Conservation (phyloP, 371 early-diverging fungal species). For the Haplosporangium sp. region DNA sequence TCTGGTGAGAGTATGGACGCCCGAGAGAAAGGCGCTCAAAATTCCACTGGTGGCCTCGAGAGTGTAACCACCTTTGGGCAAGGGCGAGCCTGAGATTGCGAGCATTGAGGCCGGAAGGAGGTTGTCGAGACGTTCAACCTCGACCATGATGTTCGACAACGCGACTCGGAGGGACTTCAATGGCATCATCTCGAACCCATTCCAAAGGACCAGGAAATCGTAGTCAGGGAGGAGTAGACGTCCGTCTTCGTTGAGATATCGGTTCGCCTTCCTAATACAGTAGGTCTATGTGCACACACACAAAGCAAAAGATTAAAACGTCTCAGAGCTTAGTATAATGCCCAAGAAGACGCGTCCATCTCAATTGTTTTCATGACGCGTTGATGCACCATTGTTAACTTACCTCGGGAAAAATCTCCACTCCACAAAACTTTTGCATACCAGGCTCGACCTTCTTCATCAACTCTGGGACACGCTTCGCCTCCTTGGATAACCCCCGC, state of each 20-base stretch:
- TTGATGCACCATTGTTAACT: no score
- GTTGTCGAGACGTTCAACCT: slow-evolving; percentile 32
- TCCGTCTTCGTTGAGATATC: slow-evolving; percentile 35
- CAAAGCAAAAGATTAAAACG: not conserved
- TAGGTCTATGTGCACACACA: slow-evolving; percentile 20
- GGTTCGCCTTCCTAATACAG: slow-evolving; percentile 47
- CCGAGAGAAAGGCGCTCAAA: slow-evolving; percentile 14
- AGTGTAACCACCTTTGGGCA: slow-evolving; percentile 43
- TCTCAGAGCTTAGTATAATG: not conserved
- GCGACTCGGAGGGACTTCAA: slow-evolving; percentile 37
- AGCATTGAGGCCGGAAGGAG: slow-evolving; percentile 41
- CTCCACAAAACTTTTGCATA: slow-evolving; percentile 44
- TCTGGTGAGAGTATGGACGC: slow-evolving; percentile 31
- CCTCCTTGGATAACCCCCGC: slow-evolving; percentile 42
- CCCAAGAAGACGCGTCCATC: not conserved
- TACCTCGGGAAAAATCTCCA: slow-evolving; percentile 51
- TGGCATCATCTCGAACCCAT: slow-evolving; percentile 55
- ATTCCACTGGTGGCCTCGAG: slow-evolving; percentile 41
- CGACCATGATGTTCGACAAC: slow-evolving; percentile 37
- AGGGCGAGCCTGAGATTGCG: slow-evolving; percentile 32
- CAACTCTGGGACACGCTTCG: slow-evolving; percentile 25
- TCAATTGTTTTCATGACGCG: not conserved
- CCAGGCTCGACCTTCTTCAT: slow-evolving; percentile 50
- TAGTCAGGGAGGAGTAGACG: slow-evolving; percentile 42
- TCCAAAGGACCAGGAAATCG: slow-evolving; percentile 53